phyloP scores from a whole-genome alignment of 106 monocot genomes.

The Dendrobium nobile region DNA sequence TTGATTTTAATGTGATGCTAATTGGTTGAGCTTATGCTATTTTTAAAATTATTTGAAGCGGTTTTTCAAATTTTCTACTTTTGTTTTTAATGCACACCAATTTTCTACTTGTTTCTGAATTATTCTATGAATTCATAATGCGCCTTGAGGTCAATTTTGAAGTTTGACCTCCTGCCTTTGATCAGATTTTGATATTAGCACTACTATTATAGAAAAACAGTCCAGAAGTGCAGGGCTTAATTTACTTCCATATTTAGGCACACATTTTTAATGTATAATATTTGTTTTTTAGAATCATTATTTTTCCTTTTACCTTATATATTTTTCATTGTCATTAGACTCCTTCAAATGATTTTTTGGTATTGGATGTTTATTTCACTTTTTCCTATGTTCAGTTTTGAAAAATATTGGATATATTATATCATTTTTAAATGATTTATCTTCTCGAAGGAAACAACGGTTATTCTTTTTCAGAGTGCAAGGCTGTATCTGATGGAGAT shows the following conservation, averaged over 20 bases:
- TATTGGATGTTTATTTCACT: conserved; percentile 2
- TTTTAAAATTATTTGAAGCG: not conserved
- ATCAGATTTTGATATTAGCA: not conserved
- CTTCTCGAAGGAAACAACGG: not conserved
- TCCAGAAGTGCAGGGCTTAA: not conserved
- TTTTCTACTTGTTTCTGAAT: not conserved
- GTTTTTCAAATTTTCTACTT: not conserved
- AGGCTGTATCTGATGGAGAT: not conserved
- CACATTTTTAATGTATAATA: not conserved
- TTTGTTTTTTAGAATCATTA: not conserved
- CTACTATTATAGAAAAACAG: not conserved
- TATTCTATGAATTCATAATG: not conserved
- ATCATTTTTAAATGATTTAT: not conserved
- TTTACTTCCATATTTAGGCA: too few species aligned
- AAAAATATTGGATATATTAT: not conserved
- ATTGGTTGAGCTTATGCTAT: not conserved
- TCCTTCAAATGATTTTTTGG: not conserved
- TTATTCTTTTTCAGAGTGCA: not conserved
- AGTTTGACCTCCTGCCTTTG: not conserved
- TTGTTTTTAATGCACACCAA: not conserved
- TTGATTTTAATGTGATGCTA: not conserved
- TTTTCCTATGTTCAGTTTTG: not conserved
- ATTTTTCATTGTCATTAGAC: not conserved
- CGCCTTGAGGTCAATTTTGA: not conserved
- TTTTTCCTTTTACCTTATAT: not conserved